Evolutionary conservation across 164 flowering plant species (phyloP).

Genomic region (Nelumbo lutea): DNA sequence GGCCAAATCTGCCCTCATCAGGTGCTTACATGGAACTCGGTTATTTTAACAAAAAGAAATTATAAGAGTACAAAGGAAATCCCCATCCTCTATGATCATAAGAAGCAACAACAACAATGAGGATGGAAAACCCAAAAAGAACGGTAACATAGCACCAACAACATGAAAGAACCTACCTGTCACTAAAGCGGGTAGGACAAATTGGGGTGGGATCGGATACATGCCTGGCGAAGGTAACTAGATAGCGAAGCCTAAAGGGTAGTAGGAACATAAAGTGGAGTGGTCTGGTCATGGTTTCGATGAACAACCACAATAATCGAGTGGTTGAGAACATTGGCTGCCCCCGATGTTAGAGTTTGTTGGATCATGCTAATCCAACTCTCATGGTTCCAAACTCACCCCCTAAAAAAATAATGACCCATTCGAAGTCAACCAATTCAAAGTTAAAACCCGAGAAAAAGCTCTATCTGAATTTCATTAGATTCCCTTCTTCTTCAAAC

Average conservation of each 20-base stretch:
- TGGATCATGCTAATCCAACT: slow-evolving; percentile 59
- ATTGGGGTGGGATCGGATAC: slow-evolving; percentile 72
- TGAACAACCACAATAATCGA: slow-evolving; percentile 61
- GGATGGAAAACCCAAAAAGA: no score
- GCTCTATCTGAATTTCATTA: no score
- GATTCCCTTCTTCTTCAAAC: no score
- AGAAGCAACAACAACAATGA: no score
- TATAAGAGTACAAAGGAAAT: no score
- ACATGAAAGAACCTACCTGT: slow-evolving; percentile 18
- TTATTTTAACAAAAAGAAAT: no score
- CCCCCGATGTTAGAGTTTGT: slow-evolving; percentile 69
- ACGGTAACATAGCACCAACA: no score
- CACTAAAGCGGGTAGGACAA: slow-evolving; percentile 80
- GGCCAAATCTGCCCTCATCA: no score
- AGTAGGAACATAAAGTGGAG: slow-evolving; percentile 81
- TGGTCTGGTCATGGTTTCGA: slow-evolving; percentile 67
- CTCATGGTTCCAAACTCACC: slow-evolving; percentile 32
- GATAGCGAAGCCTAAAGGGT: slow-evolving; percentile 55
- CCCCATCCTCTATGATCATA: no score
- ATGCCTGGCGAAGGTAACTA: slow-evolving; percentile 60
- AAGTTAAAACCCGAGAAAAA: not conserved
- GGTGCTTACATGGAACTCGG: no score
- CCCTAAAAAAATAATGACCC: not conserved
- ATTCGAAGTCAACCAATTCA: not conserved
- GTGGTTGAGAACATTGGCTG: slow-evolving; percentile 56